phyloP scores from a whole-genome alignment of 345 rosid species.

The Clausena lansium region DNA sequence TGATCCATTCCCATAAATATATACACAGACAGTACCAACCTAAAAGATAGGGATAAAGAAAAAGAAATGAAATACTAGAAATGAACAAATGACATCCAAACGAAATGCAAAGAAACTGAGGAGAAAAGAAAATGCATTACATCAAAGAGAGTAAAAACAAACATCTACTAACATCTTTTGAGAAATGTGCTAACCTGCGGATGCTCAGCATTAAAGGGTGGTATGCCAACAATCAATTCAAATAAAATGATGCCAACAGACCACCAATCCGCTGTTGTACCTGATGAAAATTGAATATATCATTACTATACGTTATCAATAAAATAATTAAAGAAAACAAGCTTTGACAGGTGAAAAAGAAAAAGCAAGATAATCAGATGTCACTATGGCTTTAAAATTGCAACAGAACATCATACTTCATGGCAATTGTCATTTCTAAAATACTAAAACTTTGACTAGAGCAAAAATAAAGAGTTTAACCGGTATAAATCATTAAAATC shows the following conservation, averaged over 20 bases:
- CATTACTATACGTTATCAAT: slow-evolving; percentile 12
- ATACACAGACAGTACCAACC: neutral
- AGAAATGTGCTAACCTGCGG: slow-evolving; percentile 53
- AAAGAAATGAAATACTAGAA: neutral
- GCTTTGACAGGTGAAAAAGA: neutral
- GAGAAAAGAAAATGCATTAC: neutral
- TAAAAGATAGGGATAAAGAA: neutral
- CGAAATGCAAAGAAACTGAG: neutral
- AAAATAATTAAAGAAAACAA: slow-evolving; percentile 12
- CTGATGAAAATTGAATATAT: slow-evolving; percentile 42
- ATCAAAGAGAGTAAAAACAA: slow-evolving; percentile 6
- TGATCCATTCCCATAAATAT: no score
- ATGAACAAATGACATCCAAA: neutral
- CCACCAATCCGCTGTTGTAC: slow-evolving; percentile 99
- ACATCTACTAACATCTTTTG: neutral
- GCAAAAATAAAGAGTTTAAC: neutral
- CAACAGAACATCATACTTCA: neutral
- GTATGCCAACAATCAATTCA: slow-evolving; percentile 94
- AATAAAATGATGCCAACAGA: slow-evolving; percentile 94
- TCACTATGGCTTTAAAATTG: neutral
- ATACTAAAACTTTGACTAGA: neutral
- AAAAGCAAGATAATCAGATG: neutral
- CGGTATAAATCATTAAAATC: slow-evolving; percentile 5
- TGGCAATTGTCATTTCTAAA: neutral
- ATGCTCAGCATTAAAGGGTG: slow-evolving; percentile 98